Percentiles rank a stretch among this genome's conserved stretches.
These are phyloP conservation scores for Fusarium domesticum DNA, from an alignment of 2,329 filamentous ascomycete genomes.

Conservation along the genomic window DNA sequence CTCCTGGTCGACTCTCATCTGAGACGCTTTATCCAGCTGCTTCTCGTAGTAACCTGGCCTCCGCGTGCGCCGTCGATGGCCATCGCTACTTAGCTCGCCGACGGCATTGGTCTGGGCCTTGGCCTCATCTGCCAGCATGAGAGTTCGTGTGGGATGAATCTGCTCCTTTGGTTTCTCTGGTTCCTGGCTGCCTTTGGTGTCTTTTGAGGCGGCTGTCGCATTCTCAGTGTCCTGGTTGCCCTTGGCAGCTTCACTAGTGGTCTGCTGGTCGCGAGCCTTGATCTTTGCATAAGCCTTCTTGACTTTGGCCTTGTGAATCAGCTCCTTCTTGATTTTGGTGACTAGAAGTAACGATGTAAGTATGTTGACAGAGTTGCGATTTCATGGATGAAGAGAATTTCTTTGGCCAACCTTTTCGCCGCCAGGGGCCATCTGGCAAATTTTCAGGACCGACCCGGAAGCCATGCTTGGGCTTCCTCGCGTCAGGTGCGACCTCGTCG, in stretches of 20 bases:
- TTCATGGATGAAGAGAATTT: constrained; percentile 15
- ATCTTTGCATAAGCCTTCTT: constrained; percentile 91
- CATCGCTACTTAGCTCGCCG: constrained; percentile 27
- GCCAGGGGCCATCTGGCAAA: constrained; percentile 84
- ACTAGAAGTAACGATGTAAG: constrained; percentile 45
- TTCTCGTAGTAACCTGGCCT: constrained; percentile 63
- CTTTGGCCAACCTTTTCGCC: constrained; percentile 61
- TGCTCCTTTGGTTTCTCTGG: constrained; percentile 21
- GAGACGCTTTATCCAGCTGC: constrained; percentile 51
- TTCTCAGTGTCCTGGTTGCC: constrained; percentile 13
- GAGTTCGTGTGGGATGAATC: constrained; percentile 39
- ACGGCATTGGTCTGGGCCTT: constrained; percentile 33
- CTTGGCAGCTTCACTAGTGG: constrained; percentile 21
- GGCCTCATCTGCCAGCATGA: constrained; percentile 41
- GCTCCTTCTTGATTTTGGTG: constrained; percentile 81
- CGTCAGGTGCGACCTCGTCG: constrained; percentile 33
- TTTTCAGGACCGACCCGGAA: constrained; percentile 88
- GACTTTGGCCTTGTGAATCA: constrained; percentile 90
- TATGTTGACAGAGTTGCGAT: not conserved
- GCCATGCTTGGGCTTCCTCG: constrained; percentile 61
- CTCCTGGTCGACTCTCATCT: constrained; percentile 42
- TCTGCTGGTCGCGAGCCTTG: constrained; percentile 51
- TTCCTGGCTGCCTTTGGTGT: constrained; percentile 15
- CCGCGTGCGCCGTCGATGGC: constrained; percentile 35
- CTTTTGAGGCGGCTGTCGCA: constrained; percentile 10